phyloP scores from a whole-genome alignment of 192 early-diverging fungal genomes.

The Linnemannia zychae region DNA sequence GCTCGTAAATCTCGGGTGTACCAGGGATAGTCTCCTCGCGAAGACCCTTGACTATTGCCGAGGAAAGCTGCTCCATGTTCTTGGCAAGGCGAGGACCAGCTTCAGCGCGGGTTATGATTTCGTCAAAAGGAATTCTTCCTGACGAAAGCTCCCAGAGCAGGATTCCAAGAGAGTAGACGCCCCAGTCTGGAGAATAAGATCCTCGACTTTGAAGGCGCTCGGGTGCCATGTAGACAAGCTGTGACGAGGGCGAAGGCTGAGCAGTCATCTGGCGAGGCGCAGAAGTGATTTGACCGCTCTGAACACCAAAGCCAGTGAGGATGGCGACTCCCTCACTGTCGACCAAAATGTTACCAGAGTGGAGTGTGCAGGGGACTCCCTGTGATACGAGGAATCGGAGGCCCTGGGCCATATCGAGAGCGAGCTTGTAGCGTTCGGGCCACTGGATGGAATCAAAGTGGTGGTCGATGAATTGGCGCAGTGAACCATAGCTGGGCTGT shows the following conservation, averaged over 20 bases:
- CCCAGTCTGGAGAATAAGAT: constrained; percentile 37
- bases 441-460: constrained; percentile 51
- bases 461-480: constrained; percentile 54
- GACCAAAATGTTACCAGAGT: constrained; percentile 52
- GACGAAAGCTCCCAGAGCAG: constrained; percentile 53
- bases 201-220: constrained; percentile 26
- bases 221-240: constrained; percentile 45
- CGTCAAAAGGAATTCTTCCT: constrained; percentile 47
- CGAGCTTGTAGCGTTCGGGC: constrained; percentile 53
- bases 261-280: constrained; percentile 52
- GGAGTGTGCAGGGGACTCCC: constrained; percentile 37
- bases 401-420: constrained; percentile 48
- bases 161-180: constrained; percentile 47
- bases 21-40: constrained; percentile 45
- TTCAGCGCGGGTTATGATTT: constrained; percentile 52
- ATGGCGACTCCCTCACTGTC: constrained; percentile 52
- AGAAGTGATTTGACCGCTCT: constrained; percentile 38
- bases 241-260: constrained; percentile 22
- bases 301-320: constrained; percentile 47
- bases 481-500: constrained; percentile 45
- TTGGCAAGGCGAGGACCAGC: constrained; percentile 43
- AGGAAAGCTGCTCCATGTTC: constrained; percentile 43
- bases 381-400: constrained; percentile 43
- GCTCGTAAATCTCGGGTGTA: constrained; percentile 55
- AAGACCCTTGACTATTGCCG: constrained; percentile 43